phyloP scores from a whole-genome alignment of 2,329 filamentous ascomycete species.

The Exophiala sideris region DNA sequence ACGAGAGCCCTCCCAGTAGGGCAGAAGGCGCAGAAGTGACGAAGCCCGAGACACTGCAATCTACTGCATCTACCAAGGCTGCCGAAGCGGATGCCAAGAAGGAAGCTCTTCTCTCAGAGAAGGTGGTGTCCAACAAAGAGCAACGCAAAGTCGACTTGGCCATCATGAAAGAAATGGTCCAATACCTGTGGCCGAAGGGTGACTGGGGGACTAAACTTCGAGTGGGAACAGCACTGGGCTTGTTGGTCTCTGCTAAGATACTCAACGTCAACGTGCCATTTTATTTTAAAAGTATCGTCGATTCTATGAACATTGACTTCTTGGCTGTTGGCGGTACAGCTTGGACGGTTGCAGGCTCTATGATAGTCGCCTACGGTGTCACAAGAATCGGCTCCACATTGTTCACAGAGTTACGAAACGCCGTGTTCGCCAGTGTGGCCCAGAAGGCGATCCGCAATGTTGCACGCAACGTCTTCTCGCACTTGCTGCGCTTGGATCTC shows the following conservation, averaged over 20 bases:
- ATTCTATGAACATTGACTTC: conserved; percentile 96
- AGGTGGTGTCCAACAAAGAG: conserved; percentile 69
- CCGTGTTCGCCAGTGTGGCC: conserved; percentile 92
- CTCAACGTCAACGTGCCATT: conserved; percentile 98
- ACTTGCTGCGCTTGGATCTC: conserved; percentile 81
- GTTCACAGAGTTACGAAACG: conserved; percentile 92
- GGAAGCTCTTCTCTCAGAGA: conserved; percentile 62
- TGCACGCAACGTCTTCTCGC: conserved; percentile 86
- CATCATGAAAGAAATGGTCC: conserved; percentile 96
- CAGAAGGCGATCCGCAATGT: conserved; percentile 94
- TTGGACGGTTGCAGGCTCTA: conserved; percentile 80
- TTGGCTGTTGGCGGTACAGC: conserved; percentile 82
- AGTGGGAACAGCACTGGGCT: conserved; percentile 75
- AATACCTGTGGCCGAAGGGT: conserved; percentile 93
- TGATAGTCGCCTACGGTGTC: conserved; percentile 84
- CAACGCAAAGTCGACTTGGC: conserved; percentile 97
- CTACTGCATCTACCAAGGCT: conserved; percentile 16
- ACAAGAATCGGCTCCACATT: conserved; percentile 84
- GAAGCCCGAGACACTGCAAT: conserved; percentile 24
- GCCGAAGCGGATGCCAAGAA: conserved; percentile 35
- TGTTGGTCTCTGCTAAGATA: conserved; percentile 87
- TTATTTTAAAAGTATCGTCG: conserved; percentile 97
- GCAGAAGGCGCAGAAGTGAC: conserved; percentile 14
- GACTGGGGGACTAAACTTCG: conserved; percentile 77
- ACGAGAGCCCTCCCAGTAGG: conserved; percentile 14